Evolutionary conservation across 2,329 filamentous ascomycete species (phyloP).

Genomic region (Aaosphaeria arxii): DNA sequence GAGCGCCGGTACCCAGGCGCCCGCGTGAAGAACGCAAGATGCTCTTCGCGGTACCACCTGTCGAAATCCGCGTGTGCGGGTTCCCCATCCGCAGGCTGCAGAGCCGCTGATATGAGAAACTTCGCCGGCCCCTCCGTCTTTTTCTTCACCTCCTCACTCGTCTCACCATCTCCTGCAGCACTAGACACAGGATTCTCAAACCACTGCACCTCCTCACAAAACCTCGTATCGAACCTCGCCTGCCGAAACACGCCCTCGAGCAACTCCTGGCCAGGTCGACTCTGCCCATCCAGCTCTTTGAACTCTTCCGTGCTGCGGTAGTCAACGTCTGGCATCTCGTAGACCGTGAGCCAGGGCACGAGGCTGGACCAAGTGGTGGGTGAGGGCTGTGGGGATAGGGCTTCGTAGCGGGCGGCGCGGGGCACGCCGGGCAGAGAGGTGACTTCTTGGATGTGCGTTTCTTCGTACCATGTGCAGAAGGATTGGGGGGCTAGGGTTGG

Average conservation of each 20-base stretch:
- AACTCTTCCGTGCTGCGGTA: slow-evolving; percentile 19
- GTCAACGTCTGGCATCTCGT: slow-evolving; percentile 22
- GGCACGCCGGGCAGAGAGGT: slow-evolving; percentile 19
- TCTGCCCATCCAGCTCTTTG: slow-evolving; percentile 18
- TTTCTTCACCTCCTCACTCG: background rate
- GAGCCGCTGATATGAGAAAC: slow-evolving; percentile 11
- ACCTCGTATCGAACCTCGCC: slow-evolving; percentile 24
- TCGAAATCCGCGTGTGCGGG: slow-evolving; percentile 13
- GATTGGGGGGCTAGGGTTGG: slow-evolving; percentile 6
- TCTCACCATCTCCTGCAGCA: background rate
- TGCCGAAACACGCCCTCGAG: slow-evolving; percentile 21
- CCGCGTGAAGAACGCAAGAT: slow-evolving; percentile 7
- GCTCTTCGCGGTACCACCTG: slow-evolving; percentile 19
- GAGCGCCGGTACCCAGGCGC: slow-evolving; percentile 17
- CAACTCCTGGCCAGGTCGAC: slow-evolving; percentile 13
- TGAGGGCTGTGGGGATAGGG: slow-evolving; percentile 8
- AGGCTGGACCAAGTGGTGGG: slow-evolving; percentile 1
- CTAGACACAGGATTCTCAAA: background rate
- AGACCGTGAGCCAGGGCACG: slow-evolving; percentile 24
- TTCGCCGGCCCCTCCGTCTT: slow-evolving; percentile 3
- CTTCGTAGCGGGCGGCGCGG: slow-evolving; percentile 21
- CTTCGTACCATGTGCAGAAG: slow-evolving; percentile 29
- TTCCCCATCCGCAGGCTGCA: slow-evolving; percentile 2
- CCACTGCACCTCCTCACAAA: slow-evolving; percentile 14
- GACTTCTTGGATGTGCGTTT: slow-evolving; percentile 16